Percentiles rank a stretch among this genome's conserved stretches.
Evolutionary conservation across 257 asterid species (phyloP).

Genomic region (Euphrasia confusa): DNA sequence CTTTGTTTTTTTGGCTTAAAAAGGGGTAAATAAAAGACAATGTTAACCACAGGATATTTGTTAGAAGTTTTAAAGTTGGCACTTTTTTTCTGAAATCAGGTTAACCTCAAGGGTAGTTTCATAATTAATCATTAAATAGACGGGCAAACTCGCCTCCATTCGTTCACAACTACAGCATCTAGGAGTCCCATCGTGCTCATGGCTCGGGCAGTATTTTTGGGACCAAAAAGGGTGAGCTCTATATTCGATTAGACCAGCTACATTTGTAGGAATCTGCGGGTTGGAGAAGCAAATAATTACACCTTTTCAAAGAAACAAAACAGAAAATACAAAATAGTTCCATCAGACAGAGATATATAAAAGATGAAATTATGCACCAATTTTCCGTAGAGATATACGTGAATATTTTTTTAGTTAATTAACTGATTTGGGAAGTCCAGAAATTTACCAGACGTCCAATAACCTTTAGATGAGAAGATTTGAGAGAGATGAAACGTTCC

Average conservation of each 20-base stretch:
- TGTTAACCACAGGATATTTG: too few relatives aligned
- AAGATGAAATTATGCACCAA: not conserved
- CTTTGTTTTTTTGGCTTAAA: too few relatives aligned
- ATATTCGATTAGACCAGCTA: slow-evolving; percentile 87
- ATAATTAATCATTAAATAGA: too few relatives aligned
- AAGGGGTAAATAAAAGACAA: too few relatives aligned
- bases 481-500: not conserved
- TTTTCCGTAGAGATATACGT: not conserved
- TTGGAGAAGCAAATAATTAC: not conserved
- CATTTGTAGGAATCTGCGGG: slow-evolving; percentile 84
- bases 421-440: too few relatives aligned
- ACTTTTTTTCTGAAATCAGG: too few relatives aligned
- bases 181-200: slow-evolving; percentile 93
- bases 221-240: slow-evolving; percentile 99
- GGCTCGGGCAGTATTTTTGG: slow-evolving; percentile 93
- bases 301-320: not conserved
- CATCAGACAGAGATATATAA: too few relatives aligned
- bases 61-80: too few relatives aligned
- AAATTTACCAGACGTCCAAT: too few relatives aligned
- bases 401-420: too few relatives aligned
- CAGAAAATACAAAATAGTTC: not conserved
- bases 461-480: not conserved
- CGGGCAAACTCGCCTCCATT: slow-evolving; percentile 60
- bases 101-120: too few relatives aligned
- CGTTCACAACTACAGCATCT: slow-evolving; percentile 99